Conservation (phyloP, 2,329 filamentous ascomycete species). For the Botrytis paeoniae region DNA sequence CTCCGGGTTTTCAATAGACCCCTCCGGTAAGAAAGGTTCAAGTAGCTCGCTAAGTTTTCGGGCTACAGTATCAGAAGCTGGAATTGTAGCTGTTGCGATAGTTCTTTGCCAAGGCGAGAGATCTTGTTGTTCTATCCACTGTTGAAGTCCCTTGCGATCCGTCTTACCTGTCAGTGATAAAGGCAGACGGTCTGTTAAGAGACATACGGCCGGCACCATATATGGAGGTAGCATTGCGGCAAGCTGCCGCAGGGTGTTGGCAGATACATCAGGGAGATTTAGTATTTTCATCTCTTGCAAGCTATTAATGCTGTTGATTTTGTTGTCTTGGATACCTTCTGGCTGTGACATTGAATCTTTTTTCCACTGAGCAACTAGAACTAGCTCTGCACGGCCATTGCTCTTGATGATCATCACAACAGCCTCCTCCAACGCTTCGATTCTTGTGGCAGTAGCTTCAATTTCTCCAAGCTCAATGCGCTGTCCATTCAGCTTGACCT, state of each 20-base stretch:
- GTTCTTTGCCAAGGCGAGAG: neutral
- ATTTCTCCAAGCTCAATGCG: constrained; percentile 58
- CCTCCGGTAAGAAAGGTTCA: neutral
- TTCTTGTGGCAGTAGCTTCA: constrained; percentile 34
- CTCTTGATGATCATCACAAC: neutral
- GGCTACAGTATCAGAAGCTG: neutral
- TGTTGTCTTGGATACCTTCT: neutral
- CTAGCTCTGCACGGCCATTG: neutral
- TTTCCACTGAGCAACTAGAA: neutral
- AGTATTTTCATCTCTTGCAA: neutral
- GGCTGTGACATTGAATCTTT: neutral
- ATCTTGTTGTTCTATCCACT: constrained; percentile 1
- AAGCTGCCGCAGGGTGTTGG: neutral
- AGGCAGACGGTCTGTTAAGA: neutral
- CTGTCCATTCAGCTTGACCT: constrained; percentile 65
- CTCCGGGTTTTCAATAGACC: neutral
- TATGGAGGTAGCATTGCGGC: neutral
- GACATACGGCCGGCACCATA: neutral
- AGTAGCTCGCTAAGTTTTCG: neutral
- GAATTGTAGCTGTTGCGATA: neutral
- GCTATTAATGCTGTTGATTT: neutral
- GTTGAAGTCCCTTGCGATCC: neutral
- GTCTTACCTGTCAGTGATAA: neutral
- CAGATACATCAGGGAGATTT: neutral
- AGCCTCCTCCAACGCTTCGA: neutral